phyloP scores from a whole-genome alignment of 2,329 filamentous ascomycete genomes.

The Fusarium sp. region DNA sequence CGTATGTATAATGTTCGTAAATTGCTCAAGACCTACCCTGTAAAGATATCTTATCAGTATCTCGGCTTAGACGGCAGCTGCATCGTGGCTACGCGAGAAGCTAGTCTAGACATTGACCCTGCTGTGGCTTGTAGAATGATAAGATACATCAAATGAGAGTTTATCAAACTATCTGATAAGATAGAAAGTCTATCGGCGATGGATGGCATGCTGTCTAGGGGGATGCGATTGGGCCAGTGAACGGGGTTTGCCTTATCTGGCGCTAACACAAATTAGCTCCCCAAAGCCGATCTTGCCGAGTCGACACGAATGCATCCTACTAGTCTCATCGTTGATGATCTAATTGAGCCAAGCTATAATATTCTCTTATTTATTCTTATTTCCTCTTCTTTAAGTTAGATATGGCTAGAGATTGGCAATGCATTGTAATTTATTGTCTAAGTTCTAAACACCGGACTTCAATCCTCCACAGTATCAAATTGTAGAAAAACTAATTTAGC shows the following conservation, averaged over 20 bases:
- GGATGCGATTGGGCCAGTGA: neutral
- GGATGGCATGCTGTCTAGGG: neutral
- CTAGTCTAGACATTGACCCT: neutral
- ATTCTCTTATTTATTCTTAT: no score
- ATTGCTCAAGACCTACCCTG: neutral
- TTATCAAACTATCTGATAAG: no score
- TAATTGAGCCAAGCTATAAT: no score
- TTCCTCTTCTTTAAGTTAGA: no score
- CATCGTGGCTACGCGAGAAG: neutral
- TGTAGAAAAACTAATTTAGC: no score
- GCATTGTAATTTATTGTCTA: no score
- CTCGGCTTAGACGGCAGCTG: neutral
- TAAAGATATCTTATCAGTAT: neutral
- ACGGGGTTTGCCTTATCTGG: neutral
- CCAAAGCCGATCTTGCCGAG: neutral
- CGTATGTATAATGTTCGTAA: neutral
- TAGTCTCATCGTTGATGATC: no score
- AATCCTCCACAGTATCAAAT: no score
- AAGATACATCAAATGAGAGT: neutral
- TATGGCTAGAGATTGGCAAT: no score
- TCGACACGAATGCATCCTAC: no score
- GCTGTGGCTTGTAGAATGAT: neutral
- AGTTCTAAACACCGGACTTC: accelerated
- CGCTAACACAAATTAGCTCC: neutral
- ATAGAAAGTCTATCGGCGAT: neutral